Percentiles rank a stretch among this genome's conserved stretches.
These are phyloP conservation scores for Suillus clintonianus DNA, from an alignment of 768 basidiomycete genomes.

Conservation along the genomic window DNA sequence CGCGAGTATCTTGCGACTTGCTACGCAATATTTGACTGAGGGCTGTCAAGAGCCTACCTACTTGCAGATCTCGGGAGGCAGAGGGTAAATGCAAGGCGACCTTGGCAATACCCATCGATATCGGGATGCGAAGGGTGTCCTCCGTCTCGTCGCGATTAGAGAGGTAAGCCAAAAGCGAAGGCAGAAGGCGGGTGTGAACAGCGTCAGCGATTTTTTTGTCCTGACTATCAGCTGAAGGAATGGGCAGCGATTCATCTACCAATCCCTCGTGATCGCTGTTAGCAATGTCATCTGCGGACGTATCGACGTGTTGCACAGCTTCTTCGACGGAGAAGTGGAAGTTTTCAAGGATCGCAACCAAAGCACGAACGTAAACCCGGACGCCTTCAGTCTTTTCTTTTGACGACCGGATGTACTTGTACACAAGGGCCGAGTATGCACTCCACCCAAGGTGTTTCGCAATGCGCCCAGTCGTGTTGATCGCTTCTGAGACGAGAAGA, in stretches of 20 bases:
- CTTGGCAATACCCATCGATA: slow-evolving; percentile 83
- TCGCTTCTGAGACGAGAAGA: slow-evolving; percentile 88
- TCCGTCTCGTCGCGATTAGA: slow-evolving; percentile 85
- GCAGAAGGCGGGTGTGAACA: slow-evolving; percentile 76
- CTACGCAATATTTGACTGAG: slow-evolving; percentile 91
- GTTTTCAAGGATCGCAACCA: slow-evolving; percentile 83
- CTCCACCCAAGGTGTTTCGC: slow-evolving; percentile 81
- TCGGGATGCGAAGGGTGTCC: slow-evolving; percentile 83
- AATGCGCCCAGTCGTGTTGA: slow-evolving; percentile 75
- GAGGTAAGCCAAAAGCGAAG: slow-evolving; percentile 75
- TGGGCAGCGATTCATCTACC: slow-evolving; percentile 6
- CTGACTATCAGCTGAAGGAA: slow-evolving; percentile 11
- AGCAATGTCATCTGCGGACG: slow-evolving; percentile 27
- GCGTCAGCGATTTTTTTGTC: slow-evolving; percentile 62
- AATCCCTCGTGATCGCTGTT: slow-evolving; percentile 32
- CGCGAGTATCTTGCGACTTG: slow-evolving; percentile 89
- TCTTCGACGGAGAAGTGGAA: slow-evolving; percentile 91
- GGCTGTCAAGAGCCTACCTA: slow-evolving; percentile 76
- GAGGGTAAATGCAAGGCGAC: slow-evolving; percentile 81
- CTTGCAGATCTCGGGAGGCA: slow-evolving; percentile 61
- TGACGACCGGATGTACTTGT: slow-evolving; percentile 75
- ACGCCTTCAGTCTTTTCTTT: slow-evolving; percentile 70
- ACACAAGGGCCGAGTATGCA: slow-evolving; percentile 76
- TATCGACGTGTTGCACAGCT: slow-evolving; percentile 34
- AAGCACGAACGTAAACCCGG: slow-evolving; percentile 78